Evolutionary conservation across 2,329 filamentous ascomycete species (phyloP).

Genomic region (Seiridium cupressi): DNA sequence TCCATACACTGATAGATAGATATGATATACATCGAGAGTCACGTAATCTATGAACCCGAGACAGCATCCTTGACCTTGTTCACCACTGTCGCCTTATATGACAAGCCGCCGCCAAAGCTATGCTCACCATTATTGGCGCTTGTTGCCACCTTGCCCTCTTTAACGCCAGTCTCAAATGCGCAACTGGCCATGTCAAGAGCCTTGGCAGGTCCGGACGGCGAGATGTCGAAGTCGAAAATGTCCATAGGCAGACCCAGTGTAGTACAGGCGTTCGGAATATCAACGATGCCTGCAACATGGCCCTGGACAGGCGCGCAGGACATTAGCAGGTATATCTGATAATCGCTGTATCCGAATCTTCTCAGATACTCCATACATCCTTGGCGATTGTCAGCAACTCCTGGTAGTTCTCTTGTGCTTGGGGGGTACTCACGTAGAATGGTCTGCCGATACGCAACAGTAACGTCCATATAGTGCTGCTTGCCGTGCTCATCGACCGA

Average conservation of each 20-base stretch:
- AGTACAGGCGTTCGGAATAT: slow-evolving; percentile 89
- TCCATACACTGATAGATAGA: neutral
- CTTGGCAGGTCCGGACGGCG: slow-evolving; percentile 56
- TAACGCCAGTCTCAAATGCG: slow-evolving; percentile 56
- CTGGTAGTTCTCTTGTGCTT: neutral
- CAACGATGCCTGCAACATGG: slow-evolving; percentile 84
- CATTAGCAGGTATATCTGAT: slow-evolving; percentile 83
- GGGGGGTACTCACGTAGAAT: slow-evolving; percentile 49
- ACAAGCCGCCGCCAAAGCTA: slow-evolving; percentile 51
- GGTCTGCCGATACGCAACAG: slow-evolving; percentile 82
- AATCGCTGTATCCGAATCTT: slow-evolving; percentile 66
- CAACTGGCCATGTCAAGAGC: slow-evolving; percentile 67
- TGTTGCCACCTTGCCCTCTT: slow-evolving; percentile 39
- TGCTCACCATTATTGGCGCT: slow-evolving; percentile 46
- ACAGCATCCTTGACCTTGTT: slow-evolving; percentile 17
- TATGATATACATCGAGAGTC: neutral
- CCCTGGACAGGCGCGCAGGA: slow-evolving; percentile 86
- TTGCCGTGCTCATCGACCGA: slow-evolving; percentile 84
- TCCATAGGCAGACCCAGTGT: slow-evolving; percentile 87
- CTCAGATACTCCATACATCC: slow-evolving; percentile 77
- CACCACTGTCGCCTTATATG: slow-evolving; percentile 35
- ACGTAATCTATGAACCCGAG: slow-evolving; percentile 11
- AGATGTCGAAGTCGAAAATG: slow-evolving; percentile 93
- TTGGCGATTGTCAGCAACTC: slow-evolving; percentile 12
- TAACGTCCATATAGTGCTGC: slow-evolving; percentile 86